Base-by-base conservation (phyloP, 2,329 filamentous ascomycete genomes). In the Leptographium galeiforme region DNA sequence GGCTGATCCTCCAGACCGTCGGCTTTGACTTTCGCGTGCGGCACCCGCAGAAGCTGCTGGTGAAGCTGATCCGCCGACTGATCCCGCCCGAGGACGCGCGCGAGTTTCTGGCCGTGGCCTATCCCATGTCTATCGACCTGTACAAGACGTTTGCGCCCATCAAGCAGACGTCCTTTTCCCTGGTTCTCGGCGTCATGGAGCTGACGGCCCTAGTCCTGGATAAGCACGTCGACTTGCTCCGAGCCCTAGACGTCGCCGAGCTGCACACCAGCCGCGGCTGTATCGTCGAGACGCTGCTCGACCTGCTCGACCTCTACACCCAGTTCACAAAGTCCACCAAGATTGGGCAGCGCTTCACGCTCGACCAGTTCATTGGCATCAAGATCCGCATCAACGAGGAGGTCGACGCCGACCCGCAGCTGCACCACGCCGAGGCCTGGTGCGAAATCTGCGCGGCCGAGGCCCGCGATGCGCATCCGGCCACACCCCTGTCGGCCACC, bases 61-160 rank as follows among this genome's bases (percentile, higher is more conserved):
- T 89, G 60, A 97, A 97, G 70, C 75, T 95, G 32, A 75, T 82
- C 50, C 79, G 84, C 63, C 70, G 71, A 47, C 74, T 84, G 53
- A 45, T 78, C 16, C 68, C 69, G 25, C 55, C 66, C 38, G 68
- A 72, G 6, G 72, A 79, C 8, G 73, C 76, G 6, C 75, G 72
- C 52, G 69, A 74, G 11, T 79, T 89, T 56, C 79, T 82, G 34
- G 74, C 74, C 16, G 76, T 82, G 0, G 87, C 88, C 0, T 95
- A 89, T 69, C 81, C 84, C 57, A 86, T 97, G 65, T 86, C 84
- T 48, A 79, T 91, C 51, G 93, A 98, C 68, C 73, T 95, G 48
- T 95, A 96, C 70, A 88, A 90, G 64, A 98, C 93, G 0, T 94
- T 93, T 67, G 84, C 89, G 1, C 90, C 90, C 10, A 75, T 97